phyloP scores from a whole-genome alignment of 768 basidiomycete genomes.

The Tylopilus subfusipes region DNA sequence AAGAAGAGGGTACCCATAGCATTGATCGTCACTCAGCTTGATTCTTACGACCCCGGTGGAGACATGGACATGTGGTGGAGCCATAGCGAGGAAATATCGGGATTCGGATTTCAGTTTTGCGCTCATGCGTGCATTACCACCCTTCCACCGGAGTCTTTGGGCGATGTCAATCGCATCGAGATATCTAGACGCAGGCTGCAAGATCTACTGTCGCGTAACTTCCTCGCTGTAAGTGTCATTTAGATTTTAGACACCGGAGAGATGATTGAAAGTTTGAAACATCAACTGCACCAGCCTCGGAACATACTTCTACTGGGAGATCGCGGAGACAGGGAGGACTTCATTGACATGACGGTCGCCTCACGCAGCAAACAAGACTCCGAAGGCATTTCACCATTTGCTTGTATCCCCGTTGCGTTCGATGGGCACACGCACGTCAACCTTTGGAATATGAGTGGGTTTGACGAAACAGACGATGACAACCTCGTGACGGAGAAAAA shows the following conservation, averaged over 20 bases:
- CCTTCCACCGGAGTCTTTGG: conserved; percentile 1
- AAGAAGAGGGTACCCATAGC: conserved; percentile 24
- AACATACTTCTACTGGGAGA: conserved; percentile 20
- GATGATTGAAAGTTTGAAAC: conserved; percentile 1
- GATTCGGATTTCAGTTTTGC: conserved; percentile 31
- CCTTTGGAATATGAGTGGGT: conserved; percentile 12
- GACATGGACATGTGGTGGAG: conserved; percentile 38
- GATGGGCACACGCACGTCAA: conserved; percentile 14
- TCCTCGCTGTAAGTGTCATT: conserved; percentile 13
- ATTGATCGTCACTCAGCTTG: conserved; percentile 27
- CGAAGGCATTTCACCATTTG: background rate
- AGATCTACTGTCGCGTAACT: conserved; percentile 5
- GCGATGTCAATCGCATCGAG: conserved; percentile 8
- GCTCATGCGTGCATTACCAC: conserved; percentile 38
- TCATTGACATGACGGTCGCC: conserved; percentile 3
- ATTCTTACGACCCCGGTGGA: conserved; percentile 21
- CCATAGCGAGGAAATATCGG: conserved; percentile 26
- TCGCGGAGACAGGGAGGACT: conserved; percentile 10
- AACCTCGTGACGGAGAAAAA: conserved; percentile 12
- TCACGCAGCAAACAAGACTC: background rate
- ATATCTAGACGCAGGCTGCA: conserved; percentile 10
- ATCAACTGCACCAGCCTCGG: conserved; percentile 11
- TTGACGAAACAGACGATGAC: conserved; percentile 15
- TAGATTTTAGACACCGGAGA: background rate
- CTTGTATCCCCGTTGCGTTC: conserved; percentile 2